Conservation (phyloP, 345 rosid species). For the Boechera retrofracta region DNA sequence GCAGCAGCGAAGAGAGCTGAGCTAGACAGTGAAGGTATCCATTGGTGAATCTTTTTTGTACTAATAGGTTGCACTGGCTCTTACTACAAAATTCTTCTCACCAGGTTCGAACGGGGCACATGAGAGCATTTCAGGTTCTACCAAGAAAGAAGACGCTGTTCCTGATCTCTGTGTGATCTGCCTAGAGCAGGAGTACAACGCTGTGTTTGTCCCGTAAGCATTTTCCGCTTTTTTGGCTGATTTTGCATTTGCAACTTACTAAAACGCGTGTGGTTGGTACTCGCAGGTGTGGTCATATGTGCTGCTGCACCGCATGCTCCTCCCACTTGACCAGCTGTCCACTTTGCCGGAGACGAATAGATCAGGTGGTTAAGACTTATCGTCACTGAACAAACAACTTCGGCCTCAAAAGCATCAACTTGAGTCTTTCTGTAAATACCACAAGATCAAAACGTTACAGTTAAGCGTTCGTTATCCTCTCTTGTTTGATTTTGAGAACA, state of each 20-base stretch:
- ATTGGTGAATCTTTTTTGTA: neutral
- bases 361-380: slow-evolving; percentile 80
- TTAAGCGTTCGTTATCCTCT: neutral
- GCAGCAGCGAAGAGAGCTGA: slow-evolving; percentile 84
- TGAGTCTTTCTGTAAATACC: slow-evolving; percentile 34
- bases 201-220: slow-evolving; percentile 89
- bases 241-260: slow-evolving; percentile 25
- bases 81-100: slow-evolving; percentile 28
- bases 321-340: slow-evolving; percentile 78
- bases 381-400: slow-evolving; percentile 59
- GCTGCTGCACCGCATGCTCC: slow-evolving; percentile 82
- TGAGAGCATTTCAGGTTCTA: slow-evolving; percentile 47
- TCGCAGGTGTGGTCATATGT: slow-evolving; percentile 97
- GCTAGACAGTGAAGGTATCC: slow-evolving; percentile 65
- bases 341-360: slow-evolving; percentile 86
- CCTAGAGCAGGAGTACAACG: slow-evolving; percentile 90
- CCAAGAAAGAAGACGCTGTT: slow-evolving; percentile 62
- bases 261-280: slow-evolving; percentile 16
- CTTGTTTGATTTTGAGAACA: slow-evolving; percentile 18
- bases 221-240: neutral
- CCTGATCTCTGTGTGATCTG: slow-evolving; percentile 97
- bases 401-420: slow-evolving; percentile 11
- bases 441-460: slow-evolving; percentile 6
- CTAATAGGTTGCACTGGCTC: neutral
- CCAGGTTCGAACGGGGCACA: slow-evolving; percentile 56